Percentiles rank a stretch among this genome's conserved stretches.
phyloP scores from a whole-genome alignment of 805 yeast species.

The Saturnispora diversa region DNA sequence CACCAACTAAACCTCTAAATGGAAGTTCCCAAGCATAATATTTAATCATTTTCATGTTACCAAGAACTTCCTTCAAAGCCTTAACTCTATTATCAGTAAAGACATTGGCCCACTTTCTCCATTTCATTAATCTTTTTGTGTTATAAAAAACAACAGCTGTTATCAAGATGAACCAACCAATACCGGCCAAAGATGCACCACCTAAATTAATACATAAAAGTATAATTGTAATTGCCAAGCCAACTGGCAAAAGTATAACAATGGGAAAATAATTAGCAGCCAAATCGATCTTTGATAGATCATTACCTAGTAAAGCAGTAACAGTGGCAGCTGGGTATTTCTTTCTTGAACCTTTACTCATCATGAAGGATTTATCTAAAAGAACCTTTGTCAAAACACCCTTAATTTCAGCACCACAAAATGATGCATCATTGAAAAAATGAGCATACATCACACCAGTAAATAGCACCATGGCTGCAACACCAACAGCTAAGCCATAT shows the following conservation, averaged over 20 bases:
- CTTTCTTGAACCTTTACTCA: constrained; percentile 50
- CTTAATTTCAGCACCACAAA: constrained; percentile 63
- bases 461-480: constrained; percentile 45
- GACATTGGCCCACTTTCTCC: constrained; percentile 49
- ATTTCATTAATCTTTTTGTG: constrained; percentile 44
- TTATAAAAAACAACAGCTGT: constrained; percentile 38
- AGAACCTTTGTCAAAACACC: constrained; percentile 65
- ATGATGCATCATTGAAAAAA: constrained; percentile 51
- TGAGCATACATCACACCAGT: constrained; percentile 49
- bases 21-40: constrained; percentile 90
- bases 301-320: constrained; percentile 75
- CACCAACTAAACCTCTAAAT: constrained; percentile 48
- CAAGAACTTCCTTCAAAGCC: constrained; percentile 68
- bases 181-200: constrained; percentile 63
- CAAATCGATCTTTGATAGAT: constrained; percentile 70
- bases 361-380: constrained; percentile 55
- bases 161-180: constrained; percentile 47
- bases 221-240: constrained; percentile 54
- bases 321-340: constrained; percentile 61
- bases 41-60: constrained; percentile 73
- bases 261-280: constrained; percentile 65
- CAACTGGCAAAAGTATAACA: constrained; percentile 54
- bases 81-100: constrained; percentile 73
- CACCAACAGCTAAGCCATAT: constrained; percentile 69
- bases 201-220: constrained; percentile 64